These are phyloP conservation scores for Jatropha multifida DNA, from an alignment of 441 rosid genomes.

Conservation along the genomic window DNA sequence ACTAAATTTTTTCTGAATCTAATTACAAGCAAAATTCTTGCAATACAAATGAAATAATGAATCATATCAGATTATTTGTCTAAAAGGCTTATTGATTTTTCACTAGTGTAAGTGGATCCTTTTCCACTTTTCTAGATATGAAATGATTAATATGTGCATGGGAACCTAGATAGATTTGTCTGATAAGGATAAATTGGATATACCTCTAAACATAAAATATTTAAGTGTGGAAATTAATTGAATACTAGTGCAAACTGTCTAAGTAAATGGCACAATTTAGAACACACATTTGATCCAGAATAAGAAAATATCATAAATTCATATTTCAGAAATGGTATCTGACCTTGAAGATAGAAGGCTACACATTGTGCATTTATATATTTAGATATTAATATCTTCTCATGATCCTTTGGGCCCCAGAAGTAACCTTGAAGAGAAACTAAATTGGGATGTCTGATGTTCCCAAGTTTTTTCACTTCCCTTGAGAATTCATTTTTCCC, in stretches of 20 bases:
- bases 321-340: neutral
- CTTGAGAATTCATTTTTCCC: slow-evolving; percentile 37
- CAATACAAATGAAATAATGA: too few species aligned
- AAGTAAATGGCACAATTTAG: neutral
- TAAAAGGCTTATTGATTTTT: neutral
- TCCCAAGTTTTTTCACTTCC: slow-evolving; percentile 35
- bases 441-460: slow-evolving; percentile 61
- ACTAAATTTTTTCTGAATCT: too few species aligned
- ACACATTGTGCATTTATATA: slow-evolving; percentile 60
- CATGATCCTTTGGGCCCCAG: slow-evolving; percentile 87
- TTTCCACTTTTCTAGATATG: neutral
- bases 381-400: slow-evolving; percentile 69
- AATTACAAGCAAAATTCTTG: neutral
- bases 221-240: neutral
- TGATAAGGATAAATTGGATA: neutral
- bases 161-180: neutral
- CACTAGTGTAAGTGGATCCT: neutral
- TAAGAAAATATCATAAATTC: neutral
- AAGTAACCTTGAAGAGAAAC: slow-evolving; percentile 79
- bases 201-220: neutral
- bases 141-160: neutral
- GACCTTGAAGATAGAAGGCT: slow-evolving; percentile 83
- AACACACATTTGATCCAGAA: neutral
- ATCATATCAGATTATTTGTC: neutral
- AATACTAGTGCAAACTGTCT: neutral